Evolutionary conservation across 306 rosid species (phyloP).

Genomic region (Luffa aegyptiaca): DNA sequence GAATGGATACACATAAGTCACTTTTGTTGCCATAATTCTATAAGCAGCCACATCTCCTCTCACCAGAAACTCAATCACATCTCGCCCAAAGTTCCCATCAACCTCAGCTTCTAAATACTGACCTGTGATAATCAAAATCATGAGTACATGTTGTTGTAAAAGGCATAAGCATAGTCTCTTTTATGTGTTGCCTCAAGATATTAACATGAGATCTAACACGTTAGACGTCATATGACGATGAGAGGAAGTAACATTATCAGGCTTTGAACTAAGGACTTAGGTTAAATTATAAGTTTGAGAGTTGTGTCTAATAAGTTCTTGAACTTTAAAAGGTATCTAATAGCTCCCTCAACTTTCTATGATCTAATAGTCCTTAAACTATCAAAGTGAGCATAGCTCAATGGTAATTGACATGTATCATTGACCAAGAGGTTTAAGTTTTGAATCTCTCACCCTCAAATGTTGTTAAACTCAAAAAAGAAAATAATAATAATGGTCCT

Average conservation of each 20-base stretch:
- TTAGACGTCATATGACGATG: background rate
- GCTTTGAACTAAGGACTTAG: background rate
- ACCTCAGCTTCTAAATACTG: slow-evolving; percentile 80
- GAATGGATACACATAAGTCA: slow-evolving; percentile 80
- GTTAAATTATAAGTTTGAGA: background rate
- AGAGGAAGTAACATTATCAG: background rate
- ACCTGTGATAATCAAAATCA: slow-evolving; percentile 31
- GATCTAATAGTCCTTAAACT: no score
- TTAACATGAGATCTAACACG: background rate
- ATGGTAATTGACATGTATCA: no score
- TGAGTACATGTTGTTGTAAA: background rate
- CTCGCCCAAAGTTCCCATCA: slow-evolving; percentile 77
- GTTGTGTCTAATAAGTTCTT: no score
- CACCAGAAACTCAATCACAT: slow-evolving; percentile 83
- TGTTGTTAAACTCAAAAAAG: no score
- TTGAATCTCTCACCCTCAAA: no score
- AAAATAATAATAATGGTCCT: no score
- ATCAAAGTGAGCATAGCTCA: no score
- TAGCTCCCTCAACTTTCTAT: background rate
- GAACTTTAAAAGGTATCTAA: background rate
- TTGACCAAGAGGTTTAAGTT: no score
- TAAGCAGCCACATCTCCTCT: slow-evolving; percentile 66
- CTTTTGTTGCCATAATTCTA: slow-evolving; percentile 72
- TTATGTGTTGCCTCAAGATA: background rate
- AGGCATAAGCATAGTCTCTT: background rate